Conservation (phyloP, 208 protist genomes). For the Crithidia sp. region DNA sequence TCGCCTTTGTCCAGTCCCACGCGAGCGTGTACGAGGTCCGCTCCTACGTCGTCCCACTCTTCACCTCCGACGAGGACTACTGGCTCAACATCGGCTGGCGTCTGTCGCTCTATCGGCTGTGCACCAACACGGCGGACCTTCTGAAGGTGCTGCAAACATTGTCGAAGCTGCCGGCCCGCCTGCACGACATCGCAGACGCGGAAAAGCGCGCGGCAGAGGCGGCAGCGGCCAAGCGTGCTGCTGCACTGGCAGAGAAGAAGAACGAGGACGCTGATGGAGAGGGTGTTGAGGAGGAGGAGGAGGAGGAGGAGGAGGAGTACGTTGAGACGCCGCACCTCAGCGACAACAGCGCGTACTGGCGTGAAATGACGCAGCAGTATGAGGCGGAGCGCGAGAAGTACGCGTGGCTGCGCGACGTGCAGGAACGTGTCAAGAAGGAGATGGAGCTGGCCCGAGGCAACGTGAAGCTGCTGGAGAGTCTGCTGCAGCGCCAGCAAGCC, state of each 20-base stretch:
- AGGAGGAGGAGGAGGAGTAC: neutral
- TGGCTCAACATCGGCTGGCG: constrained; percentile 65
- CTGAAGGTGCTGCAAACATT: constrained; percentile 22
- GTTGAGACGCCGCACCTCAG: constrained; percentile 11
- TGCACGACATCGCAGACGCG: constrained; percentile 21
- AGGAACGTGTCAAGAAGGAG: constrained; percentile 37
- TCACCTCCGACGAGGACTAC: constrained; percentile 55
- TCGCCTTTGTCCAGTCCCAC: constrained; percentile 44
- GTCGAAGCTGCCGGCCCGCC: constrained; percentile 23
- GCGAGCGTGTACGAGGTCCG: constrained; percentile 34
- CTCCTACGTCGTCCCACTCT: constrained; percentile 50
- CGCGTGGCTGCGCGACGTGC: constrained; percentile 23
- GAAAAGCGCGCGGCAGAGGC: neutral
- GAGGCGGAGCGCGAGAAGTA: constrained; percentile 37
- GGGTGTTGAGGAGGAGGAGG: neutral
- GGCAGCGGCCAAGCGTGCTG: neutral
- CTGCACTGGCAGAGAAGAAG: neutral
- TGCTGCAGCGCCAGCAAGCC: constrained; percentile 54
- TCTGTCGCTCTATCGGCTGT: constrained; percentile 45
- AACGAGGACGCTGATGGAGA: neutral
- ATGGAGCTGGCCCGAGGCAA: constrained; percentile 57
- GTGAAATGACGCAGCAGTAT: constrained; percentile 27
- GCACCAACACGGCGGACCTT: constrained; percentile 31
- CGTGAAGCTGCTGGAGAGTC: constrained; percentile 58
- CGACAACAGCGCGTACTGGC: constrained; percentile 37